phyloP scores from a whole-genome alignment of 306 rosid genomes.

The Fragaria nilgerrensis region DNA sequence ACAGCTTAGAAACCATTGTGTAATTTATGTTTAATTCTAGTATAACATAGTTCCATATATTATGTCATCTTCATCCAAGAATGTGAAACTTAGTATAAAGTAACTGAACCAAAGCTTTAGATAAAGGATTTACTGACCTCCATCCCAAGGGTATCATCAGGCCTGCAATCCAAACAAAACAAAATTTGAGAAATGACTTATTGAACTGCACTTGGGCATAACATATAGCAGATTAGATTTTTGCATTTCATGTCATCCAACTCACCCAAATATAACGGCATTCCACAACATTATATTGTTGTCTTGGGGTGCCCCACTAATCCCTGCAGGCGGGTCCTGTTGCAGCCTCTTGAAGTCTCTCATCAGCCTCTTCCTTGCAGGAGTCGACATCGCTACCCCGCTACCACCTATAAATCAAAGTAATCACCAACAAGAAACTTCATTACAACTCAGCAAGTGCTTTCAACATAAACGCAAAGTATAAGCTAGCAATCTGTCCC shows the following conservation, averaged over 20 bases:
- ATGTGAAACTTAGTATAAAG: conserved; percentile 1
- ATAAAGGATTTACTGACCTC: conserved; percentile 57
- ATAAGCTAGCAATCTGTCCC: neutral
- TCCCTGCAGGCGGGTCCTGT: conserved; percentile 93
- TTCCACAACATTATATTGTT: conserved; percentile 95
- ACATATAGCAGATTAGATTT: neutral
- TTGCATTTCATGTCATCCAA: neutral
- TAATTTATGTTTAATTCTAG: neutral
- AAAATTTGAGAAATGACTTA: conserved; percentile 55
- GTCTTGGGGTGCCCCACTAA: conserved; percentile 96
- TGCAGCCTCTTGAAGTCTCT: conserved; percentile 94
- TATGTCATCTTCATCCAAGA: neutral
- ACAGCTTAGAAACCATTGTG: neutral
- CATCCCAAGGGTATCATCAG: conserved; percentile 99
- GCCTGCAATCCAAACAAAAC: conserved; percentile 69
- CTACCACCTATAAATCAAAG: conserved; percentile 15
- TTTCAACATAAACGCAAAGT: neutral
- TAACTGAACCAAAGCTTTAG: conserved; percentile 2
- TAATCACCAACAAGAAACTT: conserved; percentile 8
- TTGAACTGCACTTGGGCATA: conserved; percentile 16
- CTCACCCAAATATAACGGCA: conserved; percentile 95
- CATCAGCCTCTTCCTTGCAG: conserved; percentile 92
- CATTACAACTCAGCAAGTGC: neutral
- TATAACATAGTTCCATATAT: neutral
- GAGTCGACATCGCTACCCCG: conserved; percentile 61